Conservation (phyloP, 1,139 yeast species). For the Lodderomyces theae region DNA sequence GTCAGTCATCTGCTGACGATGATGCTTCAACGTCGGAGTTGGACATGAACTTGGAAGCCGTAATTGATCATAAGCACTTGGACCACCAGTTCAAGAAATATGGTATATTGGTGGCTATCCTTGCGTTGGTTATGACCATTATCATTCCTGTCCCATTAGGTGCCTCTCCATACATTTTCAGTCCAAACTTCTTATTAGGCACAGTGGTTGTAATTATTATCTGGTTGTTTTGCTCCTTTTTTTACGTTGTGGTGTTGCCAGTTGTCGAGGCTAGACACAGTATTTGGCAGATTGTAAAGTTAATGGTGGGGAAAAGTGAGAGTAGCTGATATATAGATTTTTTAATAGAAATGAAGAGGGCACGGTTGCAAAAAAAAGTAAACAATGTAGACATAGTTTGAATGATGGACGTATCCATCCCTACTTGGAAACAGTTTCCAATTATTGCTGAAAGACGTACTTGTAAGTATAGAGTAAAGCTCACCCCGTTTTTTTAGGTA, state of each 20-base stretch:
- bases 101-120: conserved; percentile 15
- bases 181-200: conserved; percentile 19
- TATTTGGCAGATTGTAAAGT: conserved; percentile 12
- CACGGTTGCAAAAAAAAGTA: too few relatives aligned
- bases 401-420: too few relatives aligned
- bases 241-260: conserved; percentile 19
- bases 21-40: conserved; percentile 9
- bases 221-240: conserved; percentile 20
- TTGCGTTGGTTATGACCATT: conserved; percentile 16
- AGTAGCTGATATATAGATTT: not conserved
- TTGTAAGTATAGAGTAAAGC: too few relatives aligned
- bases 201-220: conserved; percentile 17
- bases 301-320: not conserved
- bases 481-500: too few relatives aligned
- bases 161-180: conserved; percentile 19
- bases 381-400: too few relatives aligned
- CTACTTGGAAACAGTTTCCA: too few relatives aligned
- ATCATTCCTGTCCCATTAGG: conserved; percentile 19
- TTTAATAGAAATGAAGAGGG: too few relatives aligned
- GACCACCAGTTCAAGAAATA: conserved; percentile 21
- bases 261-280: conserved; percentile 17
- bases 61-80: conserved; percentile 17
- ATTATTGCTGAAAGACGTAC: too few relatives aligned
- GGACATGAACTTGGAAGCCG: conserved; percentile 11
- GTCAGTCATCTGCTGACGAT: not conserved